These are phyloP conservation scores for Prillingera fragicola DNA, from an alignment of 1,284 basidiomycete genomes.

Conservation along the genomic window DNA sequence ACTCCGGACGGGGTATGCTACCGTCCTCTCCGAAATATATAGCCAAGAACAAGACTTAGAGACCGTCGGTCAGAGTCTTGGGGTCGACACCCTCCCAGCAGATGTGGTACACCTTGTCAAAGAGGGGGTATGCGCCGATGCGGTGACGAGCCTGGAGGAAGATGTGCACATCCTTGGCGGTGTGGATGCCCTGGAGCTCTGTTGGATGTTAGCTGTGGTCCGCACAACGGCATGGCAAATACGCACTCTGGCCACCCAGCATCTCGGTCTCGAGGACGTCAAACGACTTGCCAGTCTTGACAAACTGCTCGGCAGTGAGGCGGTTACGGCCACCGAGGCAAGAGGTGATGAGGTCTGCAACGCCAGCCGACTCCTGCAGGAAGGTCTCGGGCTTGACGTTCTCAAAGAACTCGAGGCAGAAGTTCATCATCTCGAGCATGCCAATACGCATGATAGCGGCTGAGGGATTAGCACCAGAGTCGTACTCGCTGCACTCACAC, in stretches of 20 bases:
- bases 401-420: constrained; percentile 54
- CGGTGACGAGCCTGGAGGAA: constrained; percentile 52
- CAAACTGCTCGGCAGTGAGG: constrained; percentile 52
- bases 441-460: constrained; percentile 57
- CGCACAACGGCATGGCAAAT: too few species aligned
- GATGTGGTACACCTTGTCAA: constrained; percentile 52
- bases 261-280: constrained; percentile 54
- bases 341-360: constrained; percentile 58
- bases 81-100: constrained; percentile 46
- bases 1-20: too few species aligned
- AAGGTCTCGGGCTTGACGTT: constrained; percentile 54
- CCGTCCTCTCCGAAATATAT: too few species aligned
- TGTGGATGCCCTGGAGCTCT: constrained; percentile 53
- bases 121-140: constrained; percentile 52
- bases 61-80: constrained; percentile 43
- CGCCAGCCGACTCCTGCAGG: constrained; percentile 52
- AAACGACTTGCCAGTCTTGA: constrained; percentile 51
- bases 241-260: constrained; percentile 54
- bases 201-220: too few species aligned
- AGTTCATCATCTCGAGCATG: constrained; percentile 51
- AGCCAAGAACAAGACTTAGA: too few species aligned
- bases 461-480: constrained; percentile 13
- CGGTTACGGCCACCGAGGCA: constrained; percentile 56
- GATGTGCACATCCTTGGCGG: constrained; percentile 51
- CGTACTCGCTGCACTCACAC: constrained; percentile 31